phyloP scores from a whole-genome alignment of 805 yeast genomes.

The Dipodascopsis uninucleata region DNA sequence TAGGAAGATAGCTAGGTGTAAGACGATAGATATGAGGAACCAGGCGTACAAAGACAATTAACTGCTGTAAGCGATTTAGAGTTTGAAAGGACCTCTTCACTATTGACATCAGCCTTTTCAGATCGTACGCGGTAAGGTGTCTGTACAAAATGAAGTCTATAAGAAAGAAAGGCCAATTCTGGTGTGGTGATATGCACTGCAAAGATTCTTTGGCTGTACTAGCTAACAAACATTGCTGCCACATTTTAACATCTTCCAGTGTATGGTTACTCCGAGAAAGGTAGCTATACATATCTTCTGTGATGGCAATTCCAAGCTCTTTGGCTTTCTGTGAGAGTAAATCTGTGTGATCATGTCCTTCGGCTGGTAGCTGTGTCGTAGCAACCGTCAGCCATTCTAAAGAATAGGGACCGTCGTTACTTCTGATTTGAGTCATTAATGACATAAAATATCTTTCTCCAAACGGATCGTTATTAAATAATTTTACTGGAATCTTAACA shows the following conservation, averaged over 20 bases:
- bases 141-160: slow-evolving; percentile 9
- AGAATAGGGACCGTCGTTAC: too few species aligned
- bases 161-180: slow-evolving; percentile 19
- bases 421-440: too few species aligned
- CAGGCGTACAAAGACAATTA: slow-evolving; percentile 8
- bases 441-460: too few species aligned
- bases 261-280: slow-evolving; percentile 3
- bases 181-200: neutral
- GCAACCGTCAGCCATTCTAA: slow-evolving; percentile 21
- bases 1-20: slow-evolving; percentile 6
- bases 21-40: slow-evolving; percentile 1
- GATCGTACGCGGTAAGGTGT: neutral
- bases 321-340: slow-evolving; percentile 1
- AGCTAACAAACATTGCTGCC: slow-evolving; percentile 15
- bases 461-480: too few species aligned
- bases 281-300: neutral
- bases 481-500: neutral
- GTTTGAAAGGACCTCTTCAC: neutral
- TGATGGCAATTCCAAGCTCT: slow-evolving; percentile 3
- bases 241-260: slow-evolving; percentile 8
- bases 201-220: slow-evolving; percentile 7
- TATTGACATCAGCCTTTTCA: slow-evolving; percentile 7
- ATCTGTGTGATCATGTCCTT: slow-evolving; percentile 17
- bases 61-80: slow-evolving; percentile 9
- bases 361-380: slow-evolving; percentile 9